phyloP scores from a whole-genome alignment of 257 asterid species.

The Thymus quinquecostatus region DNA sequence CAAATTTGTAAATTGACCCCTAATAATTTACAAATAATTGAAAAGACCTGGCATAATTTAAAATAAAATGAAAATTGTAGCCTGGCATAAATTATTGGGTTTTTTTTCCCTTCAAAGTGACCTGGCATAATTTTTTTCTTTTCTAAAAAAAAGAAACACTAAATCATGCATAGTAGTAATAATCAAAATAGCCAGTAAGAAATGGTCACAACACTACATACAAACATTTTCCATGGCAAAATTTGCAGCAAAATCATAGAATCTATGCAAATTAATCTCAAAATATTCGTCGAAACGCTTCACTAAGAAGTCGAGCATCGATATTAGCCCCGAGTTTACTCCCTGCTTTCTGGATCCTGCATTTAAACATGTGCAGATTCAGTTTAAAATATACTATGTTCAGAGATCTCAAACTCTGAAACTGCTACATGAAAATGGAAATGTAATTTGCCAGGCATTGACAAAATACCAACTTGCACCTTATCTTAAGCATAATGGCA shows the following conservation, averaged over 20 bases:
- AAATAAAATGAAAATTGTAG: too few species aligned
- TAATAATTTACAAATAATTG: neutral
- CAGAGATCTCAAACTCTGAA: conserved; percentile 21
- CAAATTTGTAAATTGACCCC: neutral
- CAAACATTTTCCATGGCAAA: conserved; percentile 4
- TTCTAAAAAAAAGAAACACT: too few species aligned
- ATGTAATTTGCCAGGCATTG: conserved; percentile 7
- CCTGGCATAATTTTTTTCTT: too few species aligned
- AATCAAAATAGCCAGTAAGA: conserved; percentile 5
- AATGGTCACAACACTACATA: neutral
- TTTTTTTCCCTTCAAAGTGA: neutral
- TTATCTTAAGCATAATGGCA: conserved; percentile 27
- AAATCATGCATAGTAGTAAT: neutral
- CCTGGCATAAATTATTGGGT: too few species aligned
- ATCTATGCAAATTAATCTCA: neutral
- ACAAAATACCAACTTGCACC: conserved; percentile 34
- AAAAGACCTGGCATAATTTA: neutral
- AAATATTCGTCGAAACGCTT: neutral
- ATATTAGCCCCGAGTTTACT: neutral
- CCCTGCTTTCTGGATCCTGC: conserved; percentile 35
- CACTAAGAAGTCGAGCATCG: neutral
- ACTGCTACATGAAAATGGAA: conserved; percentile 1
- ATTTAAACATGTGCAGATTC: conserved; percentile 20
- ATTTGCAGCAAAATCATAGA: conserved; percentile 1
- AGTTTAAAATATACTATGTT: neutral